A percentile compares a stretch with the other conserved stretches of the same genome.
Conservation (phyloP, 441 rosid genomes). For the Pelargonium citronellum region DNA sequence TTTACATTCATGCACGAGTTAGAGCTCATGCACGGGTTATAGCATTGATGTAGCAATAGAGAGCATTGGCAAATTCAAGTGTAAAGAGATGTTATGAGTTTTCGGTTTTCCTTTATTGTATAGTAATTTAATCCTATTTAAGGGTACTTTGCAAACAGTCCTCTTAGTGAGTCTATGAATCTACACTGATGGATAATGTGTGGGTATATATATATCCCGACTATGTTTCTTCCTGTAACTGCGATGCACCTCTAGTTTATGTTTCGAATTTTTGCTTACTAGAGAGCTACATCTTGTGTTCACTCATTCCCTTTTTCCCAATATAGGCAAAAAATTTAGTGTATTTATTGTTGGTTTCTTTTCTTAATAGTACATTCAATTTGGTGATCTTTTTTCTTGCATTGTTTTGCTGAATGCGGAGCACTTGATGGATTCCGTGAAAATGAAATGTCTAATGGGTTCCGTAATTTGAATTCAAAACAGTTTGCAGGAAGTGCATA, state of each 20-base stretch:
- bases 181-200: neutral
- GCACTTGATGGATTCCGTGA: neutral
- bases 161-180: neutral
- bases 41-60: no score
- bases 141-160: neutral
- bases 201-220: neutral
- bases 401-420: constrained; percentile 9
- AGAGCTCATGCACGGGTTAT: no score
- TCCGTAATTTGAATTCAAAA: neutral
- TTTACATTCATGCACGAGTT: no score
- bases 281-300: no score
- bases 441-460: neutral
- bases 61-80: no score
- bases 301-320: neutral
- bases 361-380: neutral
- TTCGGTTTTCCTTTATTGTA: no score
- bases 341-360: neutral
- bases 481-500: constrained; percentile 93
- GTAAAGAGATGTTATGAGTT: no score
- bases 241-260: neutral
- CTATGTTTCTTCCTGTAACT: neutral
- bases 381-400: neutral
- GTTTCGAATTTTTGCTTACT: neutral
- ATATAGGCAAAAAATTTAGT: neutral
- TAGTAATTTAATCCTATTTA: neutral